These are phyloP conservation scores for Arthrinium phaeospermum DNA, from an alignment of 2,329 filamentous ascomycete species.

Conservation along the genomic window DNA sequence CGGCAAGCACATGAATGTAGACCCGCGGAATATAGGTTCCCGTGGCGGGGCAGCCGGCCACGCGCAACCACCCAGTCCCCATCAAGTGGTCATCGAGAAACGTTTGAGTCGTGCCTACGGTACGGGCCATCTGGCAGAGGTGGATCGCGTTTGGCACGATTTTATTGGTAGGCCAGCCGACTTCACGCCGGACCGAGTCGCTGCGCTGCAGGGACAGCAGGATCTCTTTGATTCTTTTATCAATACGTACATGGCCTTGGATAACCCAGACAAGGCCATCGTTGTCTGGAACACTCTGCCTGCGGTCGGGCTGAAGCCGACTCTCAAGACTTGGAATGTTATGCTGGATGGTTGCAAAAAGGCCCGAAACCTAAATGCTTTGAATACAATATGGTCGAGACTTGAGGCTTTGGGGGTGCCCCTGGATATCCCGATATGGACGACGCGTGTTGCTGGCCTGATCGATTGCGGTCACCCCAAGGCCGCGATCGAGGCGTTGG, in stretches of 20 bases:
- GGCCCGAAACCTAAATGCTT: conserved; percentile 60
- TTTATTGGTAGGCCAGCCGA: conserved; percentile 29
- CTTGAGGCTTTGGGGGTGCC: conserved; percentile 62
- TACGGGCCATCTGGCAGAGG: conserved; percentile 27
- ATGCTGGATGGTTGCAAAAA: conserved; percentile 75
- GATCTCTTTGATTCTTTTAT: conserved; percentile 38
- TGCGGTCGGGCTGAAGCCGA: conserved; percentile 59
- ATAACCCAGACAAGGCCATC: conserved; percentile 36
- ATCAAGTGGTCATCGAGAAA: conserved; percentile 19
- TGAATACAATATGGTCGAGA: conserved; percentile 71
- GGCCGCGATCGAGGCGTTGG: conserved; percentile 66
- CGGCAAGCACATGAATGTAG: not conserved
- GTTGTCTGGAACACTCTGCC: conserved; percentile 34
- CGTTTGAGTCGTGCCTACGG: conserved; percentile 28
- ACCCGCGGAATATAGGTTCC: not conserved
- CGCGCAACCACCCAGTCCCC: not conserved
- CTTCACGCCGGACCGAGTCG: conserved; percentile 28
- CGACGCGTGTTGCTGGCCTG: conserved; percentile 69
- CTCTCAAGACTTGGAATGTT: conserved; percentile 70
- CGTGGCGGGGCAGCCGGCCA: conserved; percentile 20
- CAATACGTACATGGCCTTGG: conserved; percentile 34
- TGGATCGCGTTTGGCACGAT: conserved; percentile 34
- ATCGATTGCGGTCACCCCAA: conserved; percentile 60
- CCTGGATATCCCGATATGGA: conserved; percentile 73
- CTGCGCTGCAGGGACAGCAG: conserved; percentile 29